Evolutionary conservation across 106 monocot genomes (phyloP).

Genomic region (Chionographis japonica): DNA sequence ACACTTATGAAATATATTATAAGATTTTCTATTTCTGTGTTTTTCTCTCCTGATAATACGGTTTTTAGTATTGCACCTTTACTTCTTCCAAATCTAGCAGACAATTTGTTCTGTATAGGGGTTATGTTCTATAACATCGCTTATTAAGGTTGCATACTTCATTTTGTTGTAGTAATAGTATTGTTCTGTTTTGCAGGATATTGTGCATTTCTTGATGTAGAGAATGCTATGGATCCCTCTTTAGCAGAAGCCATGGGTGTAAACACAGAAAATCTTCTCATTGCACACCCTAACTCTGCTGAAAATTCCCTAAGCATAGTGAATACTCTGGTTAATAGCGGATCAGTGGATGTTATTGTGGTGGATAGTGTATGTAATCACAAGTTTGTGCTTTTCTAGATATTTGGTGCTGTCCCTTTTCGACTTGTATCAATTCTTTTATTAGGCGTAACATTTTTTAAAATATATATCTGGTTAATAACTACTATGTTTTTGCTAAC

Average conservation of each 20-base stretch:
- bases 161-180: neutral
- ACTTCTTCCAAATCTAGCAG: no score
- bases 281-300: conserved; percentile 64
- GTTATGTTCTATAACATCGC: no score
- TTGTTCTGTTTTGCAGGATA: conserved; percentile 48
- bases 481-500: no score
- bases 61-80: no score
- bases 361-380: conserved; percentile 78
- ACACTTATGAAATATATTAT: no score
- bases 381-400: neutral
- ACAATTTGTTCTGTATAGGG: no score
- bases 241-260: conserved; percentile 70
- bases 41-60: no score
- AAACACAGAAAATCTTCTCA: conserved; percentile 62
- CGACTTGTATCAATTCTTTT: neutral
- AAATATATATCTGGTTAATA: no score
- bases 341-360: conserved; percentile 82
- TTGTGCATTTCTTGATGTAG: conserved; percentile 85
- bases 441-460: no score
- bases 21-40: no score
- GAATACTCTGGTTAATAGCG: conserved; percentile 63
- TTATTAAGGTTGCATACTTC: neutral
- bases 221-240: conserved; percentile 71
- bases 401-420: neutral
- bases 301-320: conserved; percentile 77